A percentile compares a stretch with the other conserved stretches of the same genome.
Conservation (phyloP, 768 basidiomycete genomes). For the Amanita fuliginea region DNA sequence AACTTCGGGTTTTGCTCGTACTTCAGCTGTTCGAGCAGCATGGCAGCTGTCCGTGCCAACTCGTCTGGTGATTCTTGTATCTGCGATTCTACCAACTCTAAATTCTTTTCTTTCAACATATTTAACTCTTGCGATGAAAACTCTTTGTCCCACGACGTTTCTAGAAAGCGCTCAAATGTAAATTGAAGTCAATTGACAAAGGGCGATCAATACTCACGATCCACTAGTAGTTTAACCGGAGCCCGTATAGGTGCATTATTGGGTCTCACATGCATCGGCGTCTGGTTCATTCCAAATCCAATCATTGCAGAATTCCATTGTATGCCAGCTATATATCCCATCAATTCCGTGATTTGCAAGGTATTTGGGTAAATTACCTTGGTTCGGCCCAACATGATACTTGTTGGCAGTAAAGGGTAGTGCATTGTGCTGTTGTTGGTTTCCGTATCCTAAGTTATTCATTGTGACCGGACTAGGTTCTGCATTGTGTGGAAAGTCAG, state of each 20-base stretch:
- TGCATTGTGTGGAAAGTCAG: conserved; percentile 40
- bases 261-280: conserved; percentile 22
- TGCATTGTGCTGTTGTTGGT: not conserved
- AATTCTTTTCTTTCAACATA: conserved; percentile 13
- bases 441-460: not conserved
- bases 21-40: conserved; percentile 65
- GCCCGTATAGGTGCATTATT: conserved; percentile 17
- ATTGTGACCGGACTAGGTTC: conserved; percentile 2
- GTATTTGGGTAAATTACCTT: not conserved
- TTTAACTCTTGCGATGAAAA: conserved; percentile 47
- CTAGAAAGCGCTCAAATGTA: conserved; percentile 13
- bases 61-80: conserved; percentile 43
- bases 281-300: conserved; percentile 27
- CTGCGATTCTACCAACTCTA: conserved; percentile 10
- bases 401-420: not conserved
- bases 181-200: not conserved
- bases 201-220: conserved; percentile 27
- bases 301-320: conserved; percentile 29
- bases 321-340: conserved; percentile 17
- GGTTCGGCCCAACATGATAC: not conserved
- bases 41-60: conserved; percentile 70
- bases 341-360: not conserved
- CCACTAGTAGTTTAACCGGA: conserved; percentile 18
- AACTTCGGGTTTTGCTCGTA: conserved; percentile 79
- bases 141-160: conserved; percentile 51